A percentile compares a stretch with the other conserved stretches of the same genome.
These are phyloP conservation scores for Pseudogymnoascus sp. DNA, from an alignment of 2,329 filamentous ascomycete species.

Conservation along the genomic window DNA sequence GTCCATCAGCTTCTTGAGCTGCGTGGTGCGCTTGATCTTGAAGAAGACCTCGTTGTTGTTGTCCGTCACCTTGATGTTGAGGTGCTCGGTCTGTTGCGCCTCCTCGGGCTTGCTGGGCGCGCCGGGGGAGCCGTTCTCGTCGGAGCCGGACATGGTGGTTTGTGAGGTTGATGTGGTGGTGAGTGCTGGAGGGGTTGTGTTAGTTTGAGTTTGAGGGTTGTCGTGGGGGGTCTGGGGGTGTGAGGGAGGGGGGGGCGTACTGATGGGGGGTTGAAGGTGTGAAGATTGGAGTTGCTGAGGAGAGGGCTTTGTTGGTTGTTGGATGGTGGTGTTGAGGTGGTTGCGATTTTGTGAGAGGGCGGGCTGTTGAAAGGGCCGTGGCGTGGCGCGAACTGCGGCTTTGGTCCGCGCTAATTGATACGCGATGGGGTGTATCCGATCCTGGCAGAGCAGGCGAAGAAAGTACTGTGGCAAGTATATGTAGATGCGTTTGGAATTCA, in stretches of 20 bases:
- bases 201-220: neutral
- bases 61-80: conserved; percentile 99
- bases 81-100: conserved; percentile 56
- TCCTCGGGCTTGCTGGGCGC: conserved; percentile 24
- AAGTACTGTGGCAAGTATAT: neutral
- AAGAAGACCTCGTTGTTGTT: conserved; percentile 99
- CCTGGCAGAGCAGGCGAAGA: neutral
- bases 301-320: neutral
- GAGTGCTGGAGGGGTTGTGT: neutral
- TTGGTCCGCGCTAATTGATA: conserved; percentile 5
- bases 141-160: conserved; percentile 26
- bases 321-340: neutral
- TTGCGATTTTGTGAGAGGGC: neutral
- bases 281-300: neutral
- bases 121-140: conserved; percentile 41
- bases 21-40: conserved; percentile 97
- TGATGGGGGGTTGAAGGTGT: neutral
- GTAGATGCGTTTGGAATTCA: neutral
- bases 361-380: neutral
- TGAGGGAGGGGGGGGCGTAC: neutral
- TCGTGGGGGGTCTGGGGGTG: neutral
- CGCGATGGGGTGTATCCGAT: neutral
- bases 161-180: neutral
- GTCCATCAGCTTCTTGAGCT: conserved; percentile 95
- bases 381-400: neutral